phyloP scores from a whole-genome alignment of 2,329 filamentous ascomycete species.

The Colletotrichum caudatum region DNA sequence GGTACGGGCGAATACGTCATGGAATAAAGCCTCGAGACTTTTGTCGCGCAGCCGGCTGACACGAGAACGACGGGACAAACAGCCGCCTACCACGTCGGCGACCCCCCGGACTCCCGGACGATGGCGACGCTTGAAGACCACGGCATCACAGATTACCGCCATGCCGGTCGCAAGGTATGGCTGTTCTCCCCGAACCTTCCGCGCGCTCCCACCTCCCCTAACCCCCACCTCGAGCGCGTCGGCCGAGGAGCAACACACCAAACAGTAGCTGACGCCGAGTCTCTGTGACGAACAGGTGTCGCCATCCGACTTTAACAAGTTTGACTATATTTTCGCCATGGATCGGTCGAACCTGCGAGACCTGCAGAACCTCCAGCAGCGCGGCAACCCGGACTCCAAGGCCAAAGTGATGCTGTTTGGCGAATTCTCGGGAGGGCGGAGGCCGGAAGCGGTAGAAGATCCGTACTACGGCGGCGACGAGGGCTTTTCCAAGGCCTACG shows the following conservation, averaged over 20 bases:
- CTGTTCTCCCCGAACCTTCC: background rate
- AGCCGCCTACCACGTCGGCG: conserved; percentile 86
- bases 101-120: conserved; percentile 83
- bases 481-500: conserved; percentile 87
- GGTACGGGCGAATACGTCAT: conserved; percentile 53
- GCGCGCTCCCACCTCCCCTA: conserved; percentile 15
- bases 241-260: background rate
- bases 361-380: conserved; percentile 70
- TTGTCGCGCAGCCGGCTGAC: conserved; percentile 18
- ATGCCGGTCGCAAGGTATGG: conserved; percentile 81
- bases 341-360: conserved; percentile 84
- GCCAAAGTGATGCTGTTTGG: conserved; percentile 86
- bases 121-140: conserved; percentile 81
- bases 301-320: conserved; percentile 80
- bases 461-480: conserved; percentile 91
- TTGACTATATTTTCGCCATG: conserved; percentile 97
- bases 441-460: conserved; percentile 81
- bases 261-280: conserved; percentile 8
- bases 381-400: conserved; percentile 68
- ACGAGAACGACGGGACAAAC: background rate
- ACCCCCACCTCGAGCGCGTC: background rate
- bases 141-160: conserved; percentile 81
- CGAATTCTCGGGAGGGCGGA: conserved; percentile 75
- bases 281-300: conserved; percentile 56
- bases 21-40: background rate